Conservation (phyloP, 371 early-diverging fungal genomes). For the Saksenaea vasiformis region DNA sequence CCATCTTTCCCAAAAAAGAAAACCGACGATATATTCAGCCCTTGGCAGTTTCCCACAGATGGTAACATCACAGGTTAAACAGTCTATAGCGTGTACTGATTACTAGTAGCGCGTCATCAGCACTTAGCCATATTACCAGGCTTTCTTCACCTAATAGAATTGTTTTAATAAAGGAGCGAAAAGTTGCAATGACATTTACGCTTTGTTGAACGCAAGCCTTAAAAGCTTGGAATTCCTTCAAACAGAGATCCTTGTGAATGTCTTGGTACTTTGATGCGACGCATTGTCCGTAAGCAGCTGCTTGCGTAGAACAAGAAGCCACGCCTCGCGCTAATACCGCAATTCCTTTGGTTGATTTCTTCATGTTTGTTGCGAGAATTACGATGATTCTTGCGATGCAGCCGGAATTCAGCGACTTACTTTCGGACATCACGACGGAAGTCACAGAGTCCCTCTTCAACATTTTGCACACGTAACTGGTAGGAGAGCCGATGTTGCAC, state of each 20-base stretch:
- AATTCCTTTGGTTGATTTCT: slow-evolving; percentile 26
- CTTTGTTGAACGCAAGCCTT: slow-evolving; percentile 59
- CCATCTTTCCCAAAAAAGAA: no score
- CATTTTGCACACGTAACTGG: no score
- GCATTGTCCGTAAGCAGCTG: slow-evolving; percentile 61
- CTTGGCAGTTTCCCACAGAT: no score
- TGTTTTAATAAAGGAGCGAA: neutral
- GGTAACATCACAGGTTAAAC: no score
- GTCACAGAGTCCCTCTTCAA: no score
- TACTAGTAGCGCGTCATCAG: neutral
- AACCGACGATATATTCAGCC: no score
- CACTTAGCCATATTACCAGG: neutral
- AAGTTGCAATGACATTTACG: slow-evolving; percentile 33
- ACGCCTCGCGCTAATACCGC: slow-evolving; percentile 41
- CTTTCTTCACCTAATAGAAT: slow-evolving; percentile 9
- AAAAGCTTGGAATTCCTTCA: slow-evolving; percentile 60
- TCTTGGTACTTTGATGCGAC: slow-evolving; percentile 54
- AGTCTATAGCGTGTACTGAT: neutral
- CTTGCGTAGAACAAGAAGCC: slow-evolving; percentile 44
- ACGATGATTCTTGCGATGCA: no score
- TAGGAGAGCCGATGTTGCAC: no score
- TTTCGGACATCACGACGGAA: no score
- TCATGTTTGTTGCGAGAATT: neutral
- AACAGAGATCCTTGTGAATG: slow-evolving; percentile 58
- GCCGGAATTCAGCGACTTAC: no score